phyloP scores from a whole-genome alignment of 1,139 yeast species.

The Candida neerlandica region DNA sequence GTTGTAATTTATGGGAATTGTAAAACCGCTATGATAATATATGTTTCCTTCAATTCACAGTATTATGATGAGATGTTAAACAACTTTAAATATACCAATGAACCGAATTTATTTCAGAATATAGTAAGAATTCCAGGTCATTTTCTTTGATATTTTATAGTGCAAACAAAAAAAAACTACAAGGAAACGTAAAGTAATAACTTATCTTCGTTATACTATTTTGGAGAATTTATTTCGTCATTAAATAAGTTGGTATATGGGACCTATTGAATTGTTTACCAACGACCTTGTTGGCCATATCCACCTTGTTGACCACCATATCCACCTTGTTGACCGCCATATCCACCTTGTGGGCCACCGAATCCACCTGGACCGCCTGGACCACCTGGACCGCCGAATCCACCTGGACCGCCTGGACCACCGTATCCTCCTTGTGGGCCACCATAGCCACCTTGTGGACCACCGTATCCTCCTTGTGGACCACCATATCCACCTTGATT shows the following conservation, averaged over 20 bases:
- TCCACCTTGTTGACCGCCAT: constrained; percentile 7
- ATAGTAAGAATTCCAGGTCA: constrained; percentile 73
- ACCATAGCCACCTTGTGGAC: constrained; percentile 13
- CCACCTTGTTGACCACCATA: constrained; percentile 11
- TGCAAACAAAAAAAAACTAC: constrained; percentile 51
- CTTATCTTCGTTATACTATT: no score
- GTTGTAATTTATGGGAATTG: constrained; percentile 93
- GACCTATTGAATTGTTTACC: constrained; percentile 5
- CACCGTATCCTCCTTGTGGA: no score
- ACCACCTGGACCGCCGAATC: no score
- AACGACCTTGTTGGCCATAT: no score
- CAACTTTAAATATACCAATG: constrained; percentile 84
- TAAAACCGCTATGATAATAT: constrained; percentile 93
- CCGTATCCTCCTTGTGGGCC: no score
- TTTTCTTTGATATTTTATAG: constrained; percentile 82
- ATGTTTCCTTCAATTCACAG: constrained; percentile 80
- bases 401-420: constrained; percentile 12
- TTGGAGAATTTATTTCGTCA: not conserved
- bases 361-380: constrained; percentile 11
- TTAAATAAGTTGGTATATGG: no score
- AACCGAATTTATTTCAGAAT: constrained; percentile 88
- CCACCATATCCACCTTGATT: constrained; percentile 16
- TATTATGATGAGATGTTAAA: constrained; percentile 93
- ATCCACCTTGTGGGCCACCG: constrained; percentile 7
- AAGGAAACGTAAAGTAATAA: not conserved